Base-by-base conservation (phyloP, 805 yeast species). In the Candida ponderosae region DNA sequence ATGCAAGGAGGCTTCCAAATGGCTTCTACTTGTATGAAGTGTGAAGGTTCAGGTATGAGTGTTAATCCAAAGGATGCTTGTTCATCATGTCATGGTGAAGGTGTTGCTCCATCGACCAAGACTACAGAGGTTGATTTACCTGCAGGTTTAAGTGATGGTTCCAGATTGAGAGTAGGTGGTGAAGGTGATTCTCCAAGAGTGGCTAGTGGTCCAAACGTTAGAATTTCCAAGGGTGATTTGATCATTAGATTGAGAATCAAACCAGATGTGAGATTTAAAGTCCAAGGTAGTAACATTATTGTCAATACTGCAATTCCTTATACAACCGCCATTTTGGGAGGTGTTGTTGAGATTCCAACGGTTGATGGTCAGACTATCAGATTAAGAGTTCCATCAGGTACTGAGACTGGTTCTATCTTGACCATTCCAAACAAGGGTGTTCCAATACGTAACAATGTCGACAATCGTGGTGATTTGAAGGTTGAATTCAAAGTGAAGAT, bases 241-340 rank as follows among this genome's bases (percentile, higher is more conserved):
- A 78, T 83, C 44, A 78, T 93, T 17, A 72, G 95, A 49, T 76
- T 93, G 29, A 75, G 78, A 45, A 93, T 93, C 21, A 68, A 72
- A 47, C 79, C 79, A 23, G 96, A 93, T 57, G 70, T 79, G 28
- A 61, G 66, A 23, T 93, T 89, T 60, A 63, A 67, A 21, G 72
- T 96, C 35, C 67, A 66, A 26, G 80, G 82, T 27, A 72, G 75
- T 46, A 81, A 85, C 50, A 70, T 93, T 40, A 57, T 82, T 40
- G 73, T 76, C 51, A 67, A 70, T 20, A 76, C 79, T 33, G 76
- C 77, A 32, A 78, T 93, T 36, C 83, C 93, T 34, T 83, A 87
- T 78, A 93, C 98, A 1, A 93, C 98, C 0, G 98, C 98, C 1
- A 88, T 96, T 0, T 67, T 93, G 32, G 99, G 99, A 42, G 99